Evolutionary conservation across 345 rosid genomes (phyloP).

Genomic region (Moricandia moricandioides): DNA sequence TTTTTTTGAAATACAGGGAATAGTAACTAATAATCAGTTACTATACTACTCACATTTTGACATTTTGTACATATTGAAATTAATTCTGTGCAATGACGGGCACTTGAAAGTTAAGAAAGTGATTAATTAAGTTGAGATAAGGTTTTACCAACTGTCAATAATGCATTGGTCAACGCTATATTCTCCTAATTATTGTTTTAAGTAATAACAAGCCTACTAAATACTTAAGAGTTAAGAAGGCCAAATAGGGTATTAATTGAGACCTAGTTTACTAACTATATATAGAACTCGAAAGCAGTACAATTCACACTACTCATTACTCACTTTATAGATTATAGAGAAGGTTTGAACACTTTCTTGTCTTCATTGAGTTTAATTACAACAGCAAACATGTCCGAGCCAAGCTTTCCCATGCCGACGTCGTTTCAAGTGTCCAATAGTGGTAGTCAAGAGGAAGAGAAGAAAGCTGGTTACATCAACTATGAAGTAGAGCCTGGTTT

Average conservation of each 20-base stretch:
- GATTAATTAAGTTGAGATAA: background rate
- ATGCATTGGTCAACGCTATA: background rate
- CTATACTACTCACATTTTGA: too few species aligned
- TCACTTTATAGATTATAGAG: background rate
- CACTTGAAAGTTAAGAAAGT: background rate
- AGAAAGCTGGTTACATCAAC: background rate
- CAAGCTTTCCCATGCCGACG: background rate
- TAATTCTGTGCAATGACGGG: background rate
- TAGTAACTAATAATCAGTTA: too few species aligned
- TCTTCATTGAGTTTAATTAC: background rate
- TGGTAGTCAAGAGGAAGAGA: constrained; percentile 12
- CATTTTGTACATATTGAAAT: background rate
- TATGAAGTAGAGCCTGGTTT: constrained; percentile 23
- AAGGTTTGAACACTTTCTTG: background rate
- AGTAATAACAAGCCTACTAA: too few species aligned
- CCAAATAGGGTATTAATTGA: background rate
- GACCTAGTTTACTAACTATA: background rate
- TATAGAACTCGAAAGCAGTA: background rate
- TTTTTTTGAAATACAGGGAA: too few species aligned
- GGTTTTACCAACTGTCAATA: background rate
- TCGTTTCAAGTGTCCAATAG: background rate
- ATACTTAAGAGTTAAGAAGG: background rate
- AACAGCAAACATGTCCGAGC: background rate
- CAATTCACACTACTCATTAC: background rate
- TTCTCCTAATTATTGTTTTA: too few species aligned